A percentile compares a stretch with the other conserved stretches of the same genome.
Conservation (phyloP, 768 basidiomycete genomes). For the Chalciporus piperatus region DNA sequence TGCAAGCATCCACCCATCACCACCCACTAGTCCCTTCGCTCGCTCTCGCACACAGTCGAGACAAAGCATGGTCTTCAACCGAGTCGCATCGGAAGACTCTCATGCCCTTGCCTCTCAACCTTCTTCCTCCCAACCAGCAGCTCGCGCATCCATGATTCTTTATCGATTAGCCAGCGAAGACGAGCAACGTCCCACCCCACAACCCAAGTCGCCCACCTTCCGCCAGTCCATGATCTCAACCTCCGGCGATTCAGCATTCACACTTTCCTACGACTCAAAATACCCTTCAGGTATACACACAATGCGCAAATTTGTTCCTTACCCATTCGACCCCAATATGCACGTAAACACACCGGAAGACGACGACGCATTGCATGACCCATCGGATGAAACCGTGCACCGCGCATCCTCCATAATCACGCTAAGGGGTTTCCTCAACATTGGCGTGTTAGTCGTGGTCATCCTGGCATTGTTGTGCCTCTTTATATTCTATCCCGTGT, state of each 20-base stretch:
- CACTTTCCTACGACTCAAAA: conserved; percentile 57
- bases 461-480: conserved; percentile 60
- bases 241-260: conserved; percentile 49
- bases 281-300: conserved; percentile 48
- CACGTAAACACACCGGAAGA: conserved; percentile 63
- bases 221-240: conserved; percentile 49
- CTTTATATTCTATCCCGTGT: conserved; percentile 82
- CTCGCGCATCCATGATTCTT: conserved; percentile 62
- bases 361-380: conserved; percentile 77
- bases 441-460: conserved; percentile 64
- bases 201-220: conserved; percentile 26
- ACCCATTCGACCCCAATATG: conserved; percentile 63
- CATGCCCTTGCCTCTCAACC: conserved; percentile 36
- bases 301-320: conserved; percentile 51
- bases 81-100: conserved; percentile 44
- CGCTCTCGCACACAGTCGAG: conserved; percentile 41
- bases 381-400: conserved; percentile 33
- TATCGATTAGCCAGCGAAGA: conserved; percentile 52
- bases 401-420: conserved; percentile 26
- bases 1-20: conserved; percentile 13
- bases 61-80: conserved; percentile 40
- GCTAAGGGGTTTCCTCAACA: conserved; percentile 61
- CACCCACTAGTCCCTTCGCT: conserved; percentile 9
- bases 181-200: conserved; percentile 31
- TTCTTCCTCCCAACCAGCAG: conserved; percentile 18